Evolutionary conservation across 2,329 filamentous ascomycete genomes (phyloP).

Genomic region (Coleophoma crateriformis): DNA sequence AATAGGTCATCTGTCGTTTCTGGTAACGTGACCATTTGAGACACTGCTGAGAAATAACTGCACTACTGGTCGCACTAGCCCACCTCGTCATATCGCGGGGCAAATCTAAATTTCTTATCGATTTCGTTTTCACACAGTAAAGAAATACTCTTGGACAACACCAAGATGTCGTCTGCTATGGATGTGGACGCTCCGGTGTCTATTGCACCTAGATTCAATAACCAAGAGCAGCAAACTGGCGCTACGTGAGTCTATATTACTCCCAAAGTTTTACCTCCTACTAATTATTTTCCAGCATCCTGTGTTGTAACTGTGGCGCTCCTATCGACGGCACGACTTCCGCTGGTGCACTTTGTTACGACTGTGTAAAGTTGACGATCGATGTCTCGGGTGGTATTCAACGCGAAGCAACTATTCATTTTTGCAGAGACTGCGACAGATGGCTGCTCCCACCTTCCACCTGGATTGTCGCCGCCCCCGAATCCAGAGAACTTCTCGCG

Average conservation of each 20-base stretch:
- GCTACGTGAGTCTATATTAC: conserved; percentile 44
- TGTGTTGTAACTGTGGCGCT: conserved; percentile 96
- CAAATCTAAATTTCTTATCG: conserved; percentile 18
- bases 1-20: not conserved
- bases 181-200: conserved; percentile 51
- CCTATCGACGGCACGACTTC: conserved; percentile 88
- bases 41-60: conserved; percentile 7
- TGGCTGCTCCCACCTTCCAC: conserved; percentile 83
- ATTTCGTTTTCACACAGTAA: conserved; percentile 8
- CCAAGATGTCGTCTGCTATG: conserved; percentile 47
- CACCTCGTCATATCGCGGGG: conserved; percentile 12
- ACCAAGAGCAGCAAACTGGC: conserved; percentile 22
- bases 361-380: conserved; percentile 91
- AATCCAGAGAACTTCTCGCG: conserved; percentile 88
- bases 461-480: conserved; percentile 80
- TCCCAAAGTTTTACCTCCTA: conserved; percentile 8
- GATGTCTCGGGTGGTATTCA: conserved; percentile 91
- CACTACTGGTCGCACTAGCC: not conserved
- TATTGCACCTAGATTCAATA: conserved; percentile 32
- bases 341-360: conserved; percentile 85
- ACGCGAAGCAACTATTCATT: conserved; percentile 83
- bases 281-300: conserved; percentile 53
- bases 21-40: not conserved
- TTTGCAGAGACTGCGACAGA: conserved; percentile 90
- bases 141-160: conserved; percentile 8